Evolutionary conservation across 345 rosid genomes (phyloP), one percentile per base, ranked within the genome.

Genomic region (Rhodamnia argentea): DNA sequence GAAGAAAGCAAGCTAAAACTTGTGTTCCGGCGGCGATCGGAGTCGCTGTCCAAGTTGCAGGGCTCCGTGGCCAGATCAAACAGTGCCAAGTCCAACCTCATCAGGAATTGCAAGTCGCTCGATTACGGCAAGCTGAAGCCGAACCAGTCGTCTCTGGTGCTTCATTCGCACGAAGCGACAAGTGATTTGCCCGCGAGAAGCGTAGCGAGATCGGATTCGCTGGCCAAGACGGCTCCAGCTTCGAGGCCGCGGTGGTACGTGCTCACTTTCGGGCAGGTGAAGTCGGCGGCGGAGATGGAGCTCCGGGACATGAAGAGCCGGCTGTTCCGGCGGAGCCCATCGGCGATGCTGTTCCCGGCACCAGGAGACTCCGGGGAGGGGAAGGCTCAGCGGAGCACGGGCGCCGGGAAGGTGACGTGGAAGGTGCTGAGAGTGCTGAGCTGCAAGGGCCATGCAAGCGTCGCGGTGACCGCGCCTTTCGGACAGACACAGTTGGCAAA

Each of bases 251-350:
- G 91, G 88, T 93, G 96, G 98, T 95, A 88, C 4, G 64, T 91
- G 82, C 89, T 92, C 84, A 86, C 93, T 92, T 93, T 95, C 57
- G 96, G 98, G 53, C 90, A 89, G 88, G 88, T 92, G 58, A 92
- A 90, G 90, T 92, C 90, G 13, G 92, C 95, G 2, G 87, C 88
- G 51, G 94, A 86, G 88, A 91, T 91, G 86, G 92, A 92, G 74
- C 93, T 94, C 7, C 89, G 52, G 14, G 96, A 95, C 83, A 95
- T 94, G 29, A 94, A 91, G 83, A 94, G 70, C 92, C 91, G 96
- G 55, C 98, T 92, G 89, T 52, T 32, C 85, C 94, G 96, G 44
- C 93, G 93, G 85, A 91, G 60, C 86, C 89, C 92, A 0, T 89
- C 92, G 52, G 86, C 83, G 6, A 32, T 50, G 52, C 86, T 92